Conservation (phyloP, 2,329 filamentous ascomycete genomes). For the Mollisia scopiformis region DNA sequence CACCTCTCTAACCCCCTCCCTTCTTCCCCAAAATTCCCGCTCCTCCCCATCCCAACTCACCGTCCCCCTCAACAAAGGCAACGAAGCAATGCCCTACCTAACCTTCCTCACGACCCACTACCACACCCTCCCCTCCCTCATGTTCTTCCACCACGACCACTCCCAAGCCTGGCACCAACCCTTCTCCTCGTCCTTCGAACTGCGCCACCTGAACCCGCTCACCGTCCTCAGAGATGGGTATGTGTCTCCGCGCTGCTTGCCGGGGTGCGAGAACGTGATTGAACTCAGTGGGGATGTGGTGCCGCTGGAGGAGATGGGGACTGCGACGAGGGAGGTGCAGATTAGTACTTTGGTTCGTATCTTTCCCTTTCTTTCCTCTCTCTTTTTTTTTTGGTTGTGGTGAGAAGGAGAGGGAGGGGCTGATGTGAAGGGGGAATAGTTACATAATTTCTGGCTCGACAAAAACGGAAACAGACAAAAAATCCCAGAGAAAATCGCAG, state of each 20-base stretch:
- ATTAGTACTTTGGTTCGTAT: not conserved
- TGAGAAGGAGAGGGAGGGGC: too few species aligned
- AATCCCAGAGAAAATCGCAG: constrained; percentile 52
- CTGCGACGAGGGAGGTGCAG: not conserved
- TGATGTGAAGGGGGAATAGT: too few species aligned
- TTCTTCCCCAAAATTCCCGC: too few species aligned
- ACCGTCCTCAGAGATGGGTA: constrained; percentile 3
- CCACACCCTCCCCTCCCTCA: constrained; percentile 58
- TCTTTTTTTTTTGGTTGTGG: too few species aligned
- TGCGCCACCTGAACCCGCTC: constrained; percentile 37
- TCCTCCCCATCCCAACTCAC: constrained; percentile 48
- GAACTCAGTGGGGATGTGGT: not conserved
- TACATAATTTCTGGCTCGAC: not conserved
- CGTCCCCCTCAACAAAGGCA: constrained; percentile 53
- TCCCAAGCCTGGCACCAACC: constrained; percentile 44
- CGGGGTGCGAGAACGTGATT: not conserved
- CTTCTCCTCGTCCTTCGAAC: constrained; percentile 39
- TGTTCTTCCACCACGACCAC: constrained; percentile 65
- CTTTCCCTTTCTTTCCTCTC: too few species aligned
- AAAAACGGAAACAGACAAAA: constrained; percentile 20
- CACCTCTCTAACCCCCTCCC: too few species aligned
- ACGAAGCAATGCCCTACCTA: constrained; percentile 56
- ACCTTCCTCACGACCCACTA: constrained; percentile 60
- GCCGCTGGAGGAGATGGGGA: not conserved
- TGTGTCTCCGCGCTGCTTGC: not conserved